Base-by-base conservation (phyloP, 2,329 filamentous ascomycete genomes). In the Biscogniauxia sp. region DNA sequence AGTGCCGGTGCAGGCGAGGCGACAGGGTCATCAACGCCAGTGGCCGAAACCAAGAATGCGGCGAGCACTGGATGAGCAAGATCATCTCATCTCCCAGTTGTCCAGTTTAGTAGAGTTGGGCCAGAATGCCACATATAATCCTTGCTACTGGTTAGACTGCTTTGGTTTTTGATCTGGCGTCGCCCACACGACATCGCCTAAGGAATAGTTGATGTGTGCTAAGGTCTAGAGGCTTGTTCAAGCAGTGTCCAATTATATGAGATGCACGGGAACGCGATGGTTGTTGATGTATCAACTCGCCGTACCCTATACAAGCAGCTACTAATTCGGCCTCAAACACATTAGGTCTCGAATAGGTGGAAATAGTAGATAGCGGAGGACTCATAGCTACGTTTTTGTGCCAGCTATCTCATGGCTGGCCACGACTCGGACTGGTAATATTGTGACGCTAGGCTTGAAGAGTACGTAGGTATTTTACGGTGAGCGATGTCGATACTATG, bases 41-140 rank as follows among this genome's bases (percentile, higher is more conserved):
- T 65, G 49, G 41, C 64, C 4, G 59, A 60, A 15, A 53, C 60
- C 23, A 59, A 41, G 15, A 54, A 56, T 53, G 15, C 57, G 17
- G 52, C 63, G 17, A 51, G 55, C 15, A 41, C 66, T 53, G 65
- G 64, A 55, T 70, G 63, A 70, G 60, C 20, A 51, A 11, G 15
- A n/a, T 11, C 37, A 17, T 45, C 28, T 45, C 15, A n/a, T 17
- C 17, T 11, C 11, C 28, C 7, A 32, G 17, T 45, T 45, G 5
- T 17, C 13, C 11, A 5, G 11, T 11, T 45, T 7, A 13, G 37
- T n/a, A 45, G 15, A n/a, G 37, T 45, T n/a, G 2, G 17, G 15
- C 15, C 17, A 7, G 3, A n/a, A 11, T 6, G 2, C 2, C 37
- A n/a, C 37, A 45, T 13, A 45, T 45, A n/a, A 5, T 15, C 15